Conservation (phyloP, 371 early-diverging fungal species). For the Apophysomyces ossiformis region DNA sequence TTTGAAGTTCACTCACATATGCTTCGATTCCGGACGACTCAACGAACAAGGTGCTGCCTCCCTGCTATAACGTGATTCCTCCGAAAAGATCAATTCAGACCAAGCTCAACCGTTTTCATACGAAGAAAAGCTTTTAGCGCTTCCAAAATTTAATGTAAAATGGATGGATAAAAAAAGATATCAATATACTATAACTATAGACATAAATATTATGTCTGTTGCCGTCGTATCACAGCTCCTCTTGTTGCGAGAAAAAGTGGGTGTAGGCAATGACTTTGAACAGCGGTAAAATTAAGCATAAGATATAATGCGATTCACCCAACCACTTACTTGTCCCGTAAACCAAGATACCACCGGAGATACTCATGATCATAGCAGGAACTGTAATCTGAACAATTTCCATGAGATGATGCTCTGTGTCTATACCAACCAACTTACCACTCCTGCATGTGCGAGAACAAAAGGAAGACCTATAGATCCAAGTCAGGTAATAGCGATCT, state of each 20-base stretch:
- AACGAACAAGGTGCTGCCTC: too few species aligned
- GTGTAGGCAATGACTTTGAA: constrained; percentile 52
- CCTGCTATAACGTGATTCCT: too few species aligned
- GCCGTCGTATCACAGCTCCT: background rate
- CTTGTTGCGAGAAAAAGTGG: constrained; percentile 49
- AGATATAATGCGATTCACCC: background rate
- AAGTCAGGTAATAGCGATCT: background rate
- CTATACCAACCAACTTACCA: constrained; percentile 43
- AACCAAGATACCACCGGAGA: constrained; percentile 84
- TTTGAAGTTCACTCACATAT: too few species aligned
- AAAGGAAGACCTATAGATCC: constrained; percentile 60
- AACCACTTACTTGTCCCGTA: constrained; percentile 77
- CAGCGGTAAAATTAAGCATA: background rate
- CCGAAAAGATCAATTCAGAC: too few species aligned
- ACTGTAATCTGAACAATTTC: constrained; percentile 57
- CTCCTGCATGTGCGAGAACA: constrained; percentile 75
- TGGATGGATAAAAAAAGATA: too few species aligned
- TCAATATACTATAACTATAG: too few species aligned
- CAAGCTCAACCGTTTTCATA: too few species aligned
- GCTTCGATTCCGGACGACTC: too few species aligned
- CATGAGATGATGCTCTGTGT: background rate
- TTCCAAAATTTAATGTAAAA: too few species aligned
- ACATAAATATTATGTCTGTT: too few species aligned
- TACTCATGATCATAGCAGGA: constrained; percentile 88
- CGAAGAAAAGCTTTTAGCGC: too few species aligned